A percentile compares a stretch with the other conserved stretches of the same genome.
Conservation (phyloP, 1,284 basidiomycete species). For the Gomphus bonarii region DNA sequence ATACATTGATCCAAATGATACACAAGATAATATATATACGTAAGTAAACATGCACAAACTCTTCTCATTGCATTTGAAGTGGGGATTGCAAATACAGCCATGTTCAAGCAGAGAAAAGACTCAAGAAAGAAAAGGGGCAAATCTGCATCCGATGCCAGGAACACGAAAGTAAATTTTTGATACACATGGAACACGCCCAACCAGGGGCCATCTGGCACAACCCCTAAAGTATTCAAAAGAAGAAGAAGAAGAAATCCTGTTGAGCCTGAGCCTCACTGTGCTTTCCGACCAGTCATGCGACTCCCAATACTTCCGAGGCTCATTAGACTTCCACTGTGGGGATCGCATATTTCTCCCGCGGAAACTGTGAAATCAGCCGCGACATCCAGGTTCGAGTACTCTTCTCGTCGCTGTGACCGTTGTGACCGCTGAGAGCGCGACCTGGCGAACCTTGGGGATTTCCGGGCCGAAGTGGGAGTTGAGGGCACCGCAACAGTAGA, state of each 20-base stretch:
- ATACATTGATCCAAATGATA: no score
- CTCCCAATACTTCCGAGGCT: not conserved
- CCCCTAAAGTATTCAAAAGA: not conserved
- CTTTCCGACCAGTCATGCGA: not conserved
- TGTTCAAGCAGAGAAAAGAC: no score
- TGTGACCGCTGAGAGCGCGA: not conserved
- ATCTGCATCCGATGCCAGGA: not conserved
- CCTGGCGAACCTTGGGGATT: not conserved
- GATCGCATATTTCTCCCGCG: not conserved
- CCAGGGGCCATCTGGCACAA: not conserved
- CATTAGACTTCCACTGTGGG: no score
- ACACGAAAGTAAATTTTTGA: not conserved
- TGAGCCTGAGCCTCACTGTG: no score
- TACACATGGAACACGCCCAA: not conserved
- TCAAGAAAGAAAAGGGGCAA: not conserved
- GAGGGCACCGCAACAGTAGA: not conserved
- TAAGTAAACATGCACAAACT: no score
- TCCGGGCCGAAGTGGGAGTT: not conserved
- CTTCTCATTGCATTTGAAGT: no score
- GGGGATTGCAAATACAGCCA: no score
- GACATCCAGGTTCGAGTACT: not conserved
- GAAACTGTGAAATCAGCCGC: not conserved
- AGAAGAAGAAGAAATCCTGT: no score
- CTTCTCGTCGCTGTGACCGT: not conserved
- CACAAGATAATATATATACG: no score